Evolutionary conservation across 129 eudicot genomes (phyloP), one percentile per base, ranked within the genome.

Genomic region (Smallanthus sonchifolius): DNA sequence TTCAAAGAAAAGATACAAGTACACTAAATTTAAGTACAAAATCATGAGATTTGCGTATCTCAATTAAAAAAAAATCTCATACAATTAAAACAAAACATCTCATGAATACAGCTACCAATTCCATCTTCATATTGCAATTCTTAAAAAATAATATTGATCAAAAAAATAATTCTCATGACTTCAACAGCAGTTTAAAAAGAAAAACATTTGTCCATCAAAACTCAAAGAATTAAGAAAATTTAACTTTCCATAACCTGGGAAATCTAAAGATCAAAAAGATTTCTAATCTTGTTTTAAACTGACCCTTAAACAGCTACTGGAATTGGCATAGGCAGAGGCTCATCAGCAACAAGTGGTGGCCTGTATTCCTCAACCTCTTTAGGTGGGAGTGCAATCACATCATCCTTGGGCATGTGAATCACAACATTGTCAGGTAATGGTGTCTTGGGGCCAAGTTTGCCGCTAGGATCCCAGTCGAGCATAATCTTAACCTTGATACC

Each of bases 141-240:
- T 36, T 32, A 62, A 4, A 62, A 6, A 9, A 34, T 9, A 20
- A 30, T 42, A 56, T 40, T 10, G 9, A 8, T 40, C 10, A 40
- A 8, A 40, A 66, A 36, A 56, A 77, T 67, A 69, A 77, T 17
- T 14, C 43, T 40, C 47, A 57, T 2, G 2, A 72, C n/a, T 61
- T 19, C 16, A 44, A 75, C 72, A 65, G 9, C 28, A 19, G 30
- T 61, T 10, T 1, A 24, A 24, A 24, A 24, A 45, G n/a, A 44
- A 74, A 74, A 74, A 34, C 3, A 38, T n/a, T 36, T 51, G 57
- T 40, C 57, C 59, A 55, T 17, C n/a, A 8, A 57, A 30, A 77
- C 69, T 68, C 44, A 77, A 67, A 76, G 24, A 10, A 9, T 36
- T 24, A 49, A 30, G 37, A 75, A 71, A 38, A 35, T 4, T 70